Evolutionary conservation across 257 asterid species (phyloP).

Genomic region (Striga asiatica): DNA sequence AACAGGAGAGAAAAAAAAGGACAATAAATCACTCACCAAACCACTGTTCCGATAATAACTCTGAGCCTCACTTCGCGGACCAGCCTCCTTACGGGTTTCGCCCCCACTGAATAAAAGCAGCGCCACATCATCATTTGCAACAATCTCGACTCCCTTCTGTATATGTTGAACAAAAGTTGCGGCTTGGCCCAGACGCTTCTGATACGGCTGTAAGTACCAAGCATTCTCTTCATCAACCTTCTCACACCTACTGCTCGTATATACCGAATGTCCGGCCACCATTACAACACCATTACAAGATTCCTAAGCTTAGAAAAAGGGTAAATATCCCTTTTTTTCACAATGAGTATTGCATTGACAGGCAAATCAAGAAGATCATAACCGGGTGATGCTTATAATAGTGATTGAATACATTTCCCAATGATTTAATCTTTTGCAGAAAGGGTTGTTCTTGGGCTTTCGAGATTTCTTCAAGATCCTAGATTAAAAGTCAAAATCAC

Average conservation of each 20-base stretch:
- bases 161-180: slow-evolving; percentile 82
- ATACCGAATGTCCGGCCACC: slow-evolving; percentile 98
- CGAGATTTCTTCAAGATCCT: slow-evolving; percentile 51
- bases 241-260: slow-evolving; percentile 78
- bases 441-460: slow-evolving; percentile 32
- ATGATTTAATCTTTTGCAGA: slow-evolving; percentile 47
- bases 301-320: slow-evolving; percentile 54
- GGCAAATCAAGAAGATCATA: slow-evolving; percentile 37
- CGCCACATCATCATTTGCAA: slow-evolving; percentile 51
- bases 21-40: slow-evolving; percentile 58
- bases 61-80: slow-evolving; percentile 95
- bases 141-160: slow-evolving; percentile 65
- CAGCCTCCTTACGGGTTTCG: slow-evolving; percentile 91
- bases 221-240: slow-evolving; percentile 83
- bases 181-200: slow-evolving; percentile 94
- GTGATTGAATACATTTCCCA: slow-evolving; percentile 44
- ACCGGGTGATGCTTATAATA: slow-evolving; percentile 64
- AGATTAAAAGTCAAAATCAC: slow-evolving; percentile 83
- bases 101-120: slow-evolving; percentile 93
- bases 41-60: slow-evolving; percentile 86
- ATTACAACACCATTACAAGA: too few relatives aligned
- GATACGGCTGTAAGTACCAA: slow-evolving; percentile 87
- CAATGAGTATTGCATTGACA: slow-evolving; percentile 34
- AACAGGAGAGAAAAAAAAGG: neutral
- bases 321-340: slow-evolving; percentile 33